These are phyloP conservation scores for Stereocaulon alpinum DNA, from an alignment of 495 filamentous ascomycete genomes.

Conservation along the genomic window DNA sequence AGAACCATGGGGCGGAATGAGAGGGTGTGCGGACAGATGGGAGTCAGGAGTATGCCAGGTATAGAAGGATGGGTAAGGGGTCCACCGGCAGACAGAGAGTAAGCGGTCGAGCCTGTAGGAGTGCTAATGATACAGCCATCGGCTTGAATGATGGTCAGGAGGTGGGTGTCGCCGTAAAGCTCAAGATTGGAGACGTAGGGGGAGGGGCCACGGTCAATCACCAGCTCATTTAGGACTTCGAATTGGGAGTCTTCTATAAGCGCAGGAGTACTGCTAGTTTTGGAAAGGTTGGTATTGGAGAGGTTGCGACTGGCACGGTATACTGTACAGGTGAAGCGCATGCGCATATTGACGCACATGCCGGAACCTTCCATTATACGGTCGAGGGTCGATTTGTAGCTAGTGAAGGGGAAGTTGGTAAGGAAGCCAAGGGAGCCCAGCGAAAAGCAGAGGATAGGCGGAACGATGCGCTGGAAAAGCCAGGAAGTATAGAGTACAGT, in stretches of 20 bases:
- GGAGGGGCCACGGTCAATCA: slow-evolving; percentile 92
- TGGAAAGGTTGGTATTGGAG: slow-evolving; percentile 4
- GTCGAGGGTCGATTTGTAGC: slow-evolving; percentile 71
- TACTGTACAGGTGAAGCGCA: slow-evolving; percentile 96
- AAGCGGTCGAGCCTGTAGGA: slow-evolving; percentile 87
- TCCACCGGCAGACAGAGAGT: slow-evolving; percentile 90
- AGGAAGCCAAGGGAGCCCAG: slow-evolving; percentile 85
- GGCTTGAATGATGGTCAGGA: slow-evolving; percentile 88
- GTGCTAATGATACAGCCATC: slow-evolving; percentile 97
- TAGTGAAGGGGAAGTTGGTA: slow-evolving; percentile 81
- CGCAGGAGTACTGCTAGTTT: slow-evolving; percentile 30
- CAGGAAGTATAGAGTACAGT: slow-evolving; percentile 88
- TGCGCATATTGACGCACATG: slow-evolving; percentile 89
- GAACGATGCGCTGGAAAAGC: slow-evolving; percentile 89
- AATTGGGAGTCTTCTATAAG: slow-evolving; percentile 76
- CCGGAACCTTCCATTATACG: slow-evolving; percentile 82
- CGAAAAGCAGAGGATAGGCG: slow-evolving; percentile 80
- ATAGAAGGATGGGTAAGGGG: slow-evolving; percentile 95
- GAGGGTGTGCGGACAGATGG: slow-evolving; percentile 93
- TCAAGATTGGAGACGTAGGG: slow-evolving; percentile 96
- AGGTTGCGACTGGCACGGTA: slow-evolving; percentile 44
- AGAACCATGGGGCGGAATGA: slow-evolving; percentile 98
- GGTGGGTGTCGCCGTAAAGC: slow-evolving; percentile 84
- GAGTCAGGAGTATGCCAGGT: slow-evolving; percentile 91
- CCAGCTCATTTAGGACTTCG: slow-evolving; percentile 92